Base-by-base conservation (phyloP, 306 rosid species). In the Abrus precatorius region DNA sequence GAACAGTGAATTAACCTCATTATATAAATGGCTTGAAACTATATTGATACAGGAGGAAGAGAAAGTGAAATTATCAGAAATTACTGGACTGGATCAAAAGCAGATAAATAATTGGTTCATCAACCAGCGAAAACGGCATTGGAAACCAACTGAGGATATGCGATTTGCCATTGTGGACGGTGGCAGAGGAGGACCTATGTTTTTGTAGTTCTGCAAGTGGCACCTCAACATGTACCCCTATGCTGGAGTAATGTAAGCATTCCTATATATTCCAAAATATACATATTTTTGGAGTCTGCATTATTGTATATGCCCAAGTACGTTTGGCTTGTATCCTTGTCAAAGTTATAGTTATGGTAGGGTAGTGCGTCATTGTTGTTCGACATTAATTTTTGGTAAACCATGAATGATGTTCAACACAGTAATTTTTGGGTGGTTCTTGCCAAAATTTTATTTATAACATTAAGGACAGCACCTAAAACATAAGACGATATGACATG, bases 61-160 rank as follows among this genome's bases (percentile, higher is more conserved):
- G 67, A 92, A 92, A 66, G 3, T 53, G 74, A 87, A 80, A 83
- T 81, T 92, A 20, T 84, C 95, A 67, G 90, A 73, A 40, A 50
- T 36, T 7, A 92, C 87, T 47, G 92, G 92, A 63, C 77, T 92
- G 80, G 92, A 89, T 65, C 93, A 88, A 53, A 90, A 85, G 87
- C 97, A 90, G 89, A 92, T 92, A 14, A 92, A 90, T 74, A 92
- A 92, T 79, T 92, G 97, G 97, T 90, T 92, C 83, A 91, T 92
- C 63, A 92, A 92, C 81, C 97, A 90, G 84, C 84, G 97, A 70
- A 92, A 92, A 77, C 83, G 95, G 36, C 97, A 92, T 49, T 92
- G 97, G 97, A 92, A 92, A 77, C 97, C 97, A 56, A 80, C 90
- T 48, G 89, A 88, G 45, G 92, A 90, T 57, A 85, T 90, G 88